Evolutionary conservation across 768 basidiomycete species (phyloP).

Genomic region (Lentinula raphanica): DNA sequence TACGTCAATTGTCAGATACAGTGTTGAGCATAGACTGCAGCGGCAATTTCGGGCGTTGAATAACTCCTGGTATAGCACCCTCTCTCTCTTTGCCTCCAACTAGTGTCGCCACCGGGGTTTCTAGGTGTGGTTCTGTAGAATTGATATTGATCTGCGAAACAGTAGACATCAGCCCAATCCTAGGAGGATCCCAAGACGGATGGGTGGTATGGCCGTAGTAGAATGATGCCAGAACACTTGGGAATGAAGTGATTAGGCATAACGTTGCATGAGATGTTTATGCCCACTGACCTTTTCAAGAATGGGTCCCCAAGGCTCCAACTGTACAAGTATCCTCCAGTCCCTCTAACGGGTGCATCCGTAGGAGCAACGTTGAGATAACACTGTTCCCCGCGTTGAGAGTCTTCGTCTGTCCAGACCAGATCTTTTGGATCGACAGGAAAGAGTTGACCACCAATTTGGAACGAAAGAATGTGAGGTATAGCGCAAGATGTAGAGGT

Average conservation of each 20-base stretch:
- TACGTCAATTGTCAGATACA: background rate
- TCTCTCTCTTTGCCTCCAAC: background rate
- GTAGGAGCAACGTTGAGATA: conserved; percentile 52
- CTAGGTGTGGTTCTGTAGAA: background rate
- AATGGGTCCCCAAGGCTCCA: conserved; percentile 80
- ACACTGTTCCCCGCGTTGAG: conserved; percentile 39
- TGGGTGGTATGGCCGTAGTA: conserved; percentile 69
- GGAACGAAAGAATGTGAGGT: conserved; percentile 61
- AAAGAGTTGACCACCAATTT: conserved; percentile 64
- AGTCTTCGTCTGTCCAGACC: conserved; percentile 19
- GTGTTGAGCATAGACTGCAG: background rate
- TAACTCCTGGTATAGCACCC: background rate
- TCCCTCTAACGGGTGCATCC: conserved; percentile 48
- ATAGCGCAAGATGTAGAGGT: conserved; percentile 34
- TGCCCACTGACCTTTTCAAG: conserved; percentile 67
- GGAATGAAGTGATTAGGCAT: no score
- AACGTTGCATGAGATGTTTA: no score
- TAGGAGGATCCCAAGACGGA: conserved; percentile 63
- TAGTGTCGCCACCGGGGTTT: background rate
- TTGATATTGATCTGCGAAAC: conserved; percentile 23
- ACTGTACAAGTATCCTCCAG: conserved; percentile 57
- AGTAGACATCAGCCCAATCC: conserved; percentile 68
- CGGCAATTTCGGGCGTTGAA: background rate
- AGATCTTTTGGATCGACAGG: conserved; percentile 77
- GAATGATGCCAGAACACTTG: conserved; percentile 60